Base-by-base conservation (phyloP, 495 filamentous ascomycete species). In the Penicillium paxilli region DNA sequence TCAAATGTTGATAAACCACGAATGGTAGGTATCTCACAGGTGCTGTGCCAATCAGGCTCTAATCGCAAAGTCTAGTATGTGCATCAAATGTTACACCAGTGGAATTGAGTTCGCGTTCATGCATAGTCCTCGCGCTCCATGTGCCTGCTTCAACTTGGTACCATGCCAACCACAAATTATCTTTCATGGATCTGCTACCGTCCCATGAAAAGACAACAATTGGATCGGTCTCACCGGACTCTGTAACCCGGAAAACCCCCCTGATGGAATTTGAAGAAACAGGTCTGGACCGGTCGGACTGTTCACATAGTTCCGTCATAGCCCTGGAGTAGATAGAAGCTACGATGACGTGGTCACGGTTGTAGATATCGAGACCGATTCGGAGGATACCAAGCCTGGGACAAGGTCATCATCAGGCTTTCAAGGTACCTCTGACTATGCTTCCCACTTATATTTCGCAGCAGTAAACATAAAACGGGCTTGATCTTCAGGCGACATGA, bases 391-490 rank as follows among this genome's bases (percentile, higher is more conserved):
- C n/a, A n/a, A n/a, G n/a, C n/a, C n/a, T n/a, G n/a, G n/a, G n/a
- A n/a, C n/a, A n/a, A n/a, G n/a, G n/a, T n/a, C n/a, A n/a, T n/a
- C n/a, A n/a, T n/a, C n/a, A 42, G 16, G 35, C 35, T 5, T n/a
- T 14, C 33, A 37, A 16, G n/a, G 11, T 37, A 8, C 11, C 19
- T 26, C 17, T 17, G 28, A 10, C 47, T 54, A 69, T 40, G 70
- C 58, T 50, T 76, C 73, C 75, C 75, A 78, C 32, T 71, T 71
- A 26, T 72, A 58, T 35, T 65, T 72, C 54, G 64, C 65, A 16
- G 73, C 69, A 4, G 73, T 76, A 47, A 78, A 78, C 5, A 78
- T 52, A 7, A 71, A 41, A 44, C 63, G 54, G 10, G 68, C 73
- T 47, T 73, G 64, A 24, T 73, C 71, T 49, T 66, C 67, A 16